Evolutionary conservation across 176 grass and related monocot genomes (phyloP), one percentile per base, ranked within the genome.

Genomic region (Avena atlantica): DNA sequence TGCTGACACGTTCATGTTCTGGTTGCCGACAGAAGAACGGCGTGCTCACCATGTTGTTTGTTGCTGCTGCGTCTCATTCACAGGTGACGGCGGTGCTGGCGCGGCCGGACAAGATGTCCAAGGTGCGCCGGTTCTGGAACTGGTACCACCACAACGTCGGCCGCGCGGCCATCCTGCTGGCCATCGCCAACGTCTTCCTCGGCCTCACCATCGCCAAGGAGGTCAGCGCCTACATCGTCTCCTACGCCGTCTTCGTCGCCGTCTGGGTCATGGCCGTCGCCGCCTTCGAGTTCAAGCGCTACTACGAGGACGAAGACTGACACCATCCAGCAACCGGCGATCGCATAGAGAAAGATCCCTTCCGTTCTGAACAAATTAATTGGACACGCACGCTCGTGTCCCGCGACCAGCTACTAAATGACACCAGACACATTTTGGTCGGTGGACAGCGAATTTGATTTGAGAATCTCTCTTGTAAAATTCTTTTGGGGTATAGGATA

Each of bases 131-230:
- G 84, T 95, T 89, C 86, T 98, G 96, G 96, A 98, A 98, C 84
- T 98, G 91, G 93, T 93, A 87, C 88, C 96, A 98, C 90, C 93
- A 95, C 93, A 90, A 84, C 81, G 65, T 94, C 72, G 96, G 96
- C 2, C 78, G 96, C 20, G 65, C 77, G 17, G 88, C 89, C 1
- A 88, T 95, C 77, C 47, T 87, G 55, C 78, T 86, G 8, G 86
- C 89, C 34, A 84, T 92, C 9, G 93, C 69, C 70, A 95, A 98
- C 88, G 74, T 95, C 79, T 98, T 95, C 88, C 88, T 94, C 44
- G 96, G 96, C 31, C 34, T 95, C 20, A 71, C 49, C 50, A 91
- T 95, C 79, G 91, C 93, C 36, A 72, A 72, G 74, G 96, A 95
- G 84, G 59, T 53, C 37, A 86, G 57, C 24, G 83, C 89, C 40